Base-by-base conservation (phyloP, 139 green algal genomes). In the Picochlorum sp. region DNA sequence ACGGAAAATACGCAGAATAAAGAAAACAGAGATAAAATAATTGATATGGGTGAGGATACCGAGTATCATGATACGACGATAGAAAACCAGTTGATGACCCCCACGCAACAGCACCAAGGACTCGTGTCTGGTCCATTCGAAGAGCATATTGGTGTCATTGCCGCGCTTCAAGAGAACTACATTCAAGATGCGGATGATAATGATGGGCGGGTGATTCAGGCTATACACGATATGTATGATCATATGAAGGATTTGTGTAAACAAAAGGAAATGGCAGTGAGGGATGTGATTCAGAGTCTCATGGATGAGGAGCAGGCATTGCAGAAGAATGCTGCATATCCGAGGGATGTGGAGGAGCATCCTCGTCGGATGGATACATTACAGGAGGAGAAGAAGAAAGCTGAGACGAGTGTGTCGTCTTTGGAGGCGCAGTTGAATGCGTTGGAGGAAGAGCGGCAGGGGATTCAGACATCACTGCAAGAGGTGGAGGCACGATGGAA, bases 101-200 rank as follows among this genome's bases (percentile, higher is more conserved):
- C 34, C 2, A 41, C 34, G 34, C 34, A 41, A 11, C 34, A 41
- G 34, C 34, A 41, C 8, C 34, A 41, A 41, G 34, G 47, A 13
- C 47, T 56, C n/a, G 47, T 56, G 6, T 23, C 11, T 44, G 68
- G 68, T 28, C 26, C 63, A 24, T 78, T 78, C n/a, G 38, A 58
- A 9, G 71, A 78, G 44, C 71, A 78, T 44, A 38, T 78, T 18
- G 20, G 58, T 10, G 71, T 78, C 14, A 74, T 78, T 30, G 23
- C 2, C 2, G 71, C 71, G 18, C 59, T 78, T 14, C 24, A 50
- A 18, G 71, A 78, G 8, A 78, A 78, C 51, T 78, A 78, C 18
- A 45, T 30, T 7, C 58, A 58, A 34, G 45, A 24, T n/a, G 71
- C 72, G 6, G 71, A 74, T 23, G 60, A 66, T 13, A 23, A 20